A percentile compares a stretch with the other conserved stretches of the same genome.
phyloP scores from a whole-genome alignment of 768 basidiomycete genomes.

The Leccinum barrowsii region DNA sequence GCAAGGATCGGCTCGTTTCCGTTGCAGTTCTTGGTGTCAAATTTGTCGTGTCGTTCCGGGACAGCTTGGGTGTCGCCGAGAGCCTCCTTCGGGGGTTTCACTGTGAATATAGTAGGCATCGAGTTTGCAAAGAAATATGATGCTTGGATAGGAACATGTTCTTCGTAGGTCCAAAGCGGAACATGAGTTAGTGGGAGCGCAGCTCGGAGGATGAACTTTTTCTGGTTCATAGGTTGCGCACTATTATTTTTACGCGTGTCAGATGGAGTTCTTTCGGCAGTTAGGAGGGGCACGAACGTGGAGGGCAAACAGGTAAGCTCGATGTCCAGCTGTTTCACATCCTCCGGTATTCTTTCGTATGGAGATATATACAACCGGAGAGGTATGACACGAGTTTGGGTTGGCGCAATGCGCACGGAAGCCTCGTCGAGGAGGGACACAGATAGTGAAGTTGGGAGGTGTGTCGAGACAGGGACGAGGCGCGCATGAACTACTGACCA shows the following conservation, averaged over 20 bases:
- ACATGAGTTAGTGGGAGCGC: constrained; percentile 46
- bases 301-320: constrained; percentile 31
- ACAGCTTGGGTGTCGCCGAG: constrained; percentile 16
- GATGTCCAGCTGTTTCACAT: constrained; percentile 38
- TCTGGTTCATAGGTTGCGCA: not conserved
- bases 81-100: constrained; percentile 49
- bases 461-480: not conserved
- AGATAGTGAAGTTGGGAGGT: constrained; percentile 15
- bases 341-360: constrained; percentile 28
- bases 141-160: constrained; percentile 42
- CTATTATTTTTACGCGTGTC: not conserved
- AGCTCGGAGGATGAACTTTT: constrained; percentile 28
- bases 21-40: constrained; percentile 2
- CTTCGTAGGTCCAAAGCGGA: constrained; percentile 36
- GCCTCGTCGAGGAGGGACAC: constrained; percentile 15
- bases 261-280: not conserved
- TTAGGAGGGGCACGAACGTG: not conserved
- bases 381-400: constrained; percentile 62
- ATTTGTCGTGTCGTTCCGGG: not conserved
- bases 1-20: constrained; percentile 53
- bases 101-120: constrained; percentile 56
- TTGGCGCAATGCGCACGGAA: constrained; percentile 47
- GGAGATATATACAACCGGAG: constrained; percentile 43
- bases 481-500: constrained; percentile 45
- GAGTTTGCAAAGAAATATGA: constrained; percentile 56